A percentile compares a stretch with the other conserved stretches of the same genome.
These are phyloP conservation scores for Pleurotus ostreatus DNA, from an alignment of 768 basidiomycete species.

Conservation along the genomic window DNA sequence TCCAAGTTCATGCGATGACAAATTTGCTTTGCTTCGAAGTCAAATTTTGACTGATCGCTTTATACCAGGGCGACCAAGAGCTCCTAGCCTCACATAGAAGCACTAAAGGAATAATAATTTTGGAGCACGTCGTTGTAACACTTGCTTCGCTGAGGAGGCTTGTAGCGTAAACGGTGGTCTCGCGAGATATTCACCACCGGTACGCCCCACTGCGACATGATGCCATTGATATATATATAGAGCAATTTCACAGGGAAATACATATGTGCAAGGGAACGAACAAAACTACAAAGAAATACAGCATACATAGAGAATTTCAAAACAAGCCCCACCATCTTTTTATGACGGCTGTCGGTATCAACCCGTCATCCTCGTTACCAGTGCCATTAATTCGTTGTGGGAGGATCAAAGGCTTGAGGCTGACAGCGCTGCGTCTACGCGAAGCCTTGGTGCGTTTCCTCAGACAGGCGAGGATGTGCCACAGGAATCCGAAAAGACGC, in stretches of 20 bases:
- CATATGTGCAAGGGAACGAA: not conserved
- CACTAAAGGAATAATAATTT: no score
- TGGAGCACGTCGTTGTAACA: no score
- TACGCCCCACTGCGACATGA: not conserved
- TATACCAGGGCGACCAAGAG: no score
- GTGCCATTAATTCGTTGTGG: not conserved
- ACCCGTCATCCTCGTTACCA: not conserved
- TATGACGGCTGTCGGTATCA: not conserved
- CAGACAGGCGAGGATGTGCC: not conserved
- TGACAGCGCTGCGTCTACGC: not conserved
- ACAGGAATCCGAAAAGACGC: not conserved
- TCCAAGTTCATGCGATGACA: no score
- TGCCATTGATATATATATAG: not conserved
- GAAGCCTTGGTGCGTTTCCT: not conserved
- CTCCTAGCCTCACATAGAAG: no score
- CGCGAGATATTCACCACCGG: not conserved
- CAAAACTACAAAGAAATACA: not conserved
- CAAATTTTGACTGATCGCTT: no score
- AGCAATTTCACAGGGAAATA: not conserved
- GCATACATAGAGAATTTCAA: not conserved
- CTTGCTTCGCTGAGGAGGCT: no score
- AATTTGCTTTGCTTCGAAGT: no score
- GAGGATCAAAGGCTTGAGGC: constrained; percentile 4
- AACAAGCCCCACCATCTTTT: not conserved
- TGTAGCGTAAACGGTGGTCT: no score